Conservation (phyloP, 768 basidiomycete species). For the Dictyophora rubrovolvata region DNA sequence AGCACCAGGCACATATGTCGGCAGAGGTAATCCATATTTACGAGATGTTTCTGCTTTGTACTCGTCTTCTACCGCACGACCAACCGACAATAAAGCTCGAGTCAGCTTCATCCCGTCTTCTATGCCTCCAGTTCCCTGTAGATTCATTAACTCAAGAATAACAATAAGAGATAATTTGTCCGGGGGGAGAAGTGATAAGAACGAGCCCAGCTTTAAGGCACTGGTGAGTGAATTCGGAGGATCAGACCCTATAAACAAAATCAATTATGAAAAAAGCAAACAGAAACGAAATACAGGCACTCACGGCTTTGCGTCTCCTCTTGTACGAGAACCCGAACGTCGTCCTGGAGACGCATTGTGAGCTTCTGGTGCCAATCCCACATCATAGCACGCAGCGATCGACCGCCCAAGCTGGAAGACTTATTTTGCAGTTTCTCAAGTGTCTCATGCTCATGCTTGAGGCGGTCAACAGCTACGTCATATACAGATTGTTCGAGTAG, state of each 20-base stretch:
- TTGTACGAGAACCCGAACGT: conserved; percentile 36
- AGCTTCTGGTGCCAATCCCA: conserved; percentile 74
- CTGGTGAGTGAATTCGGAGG: neutral
- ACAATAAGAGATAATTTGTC: conserved; percentile 80
- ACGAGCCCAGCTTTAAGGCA: conserved; percentile 45
- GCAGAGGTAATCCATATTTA: conserved; percentile 24
- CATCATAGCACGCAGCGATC: conserved; percentile 67
- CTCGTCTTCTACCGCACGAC: conserved; percentile 81
- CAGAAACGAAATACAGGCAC: conserved; percentile 3
- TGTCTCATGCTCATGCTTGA: conserved; percentile 50
- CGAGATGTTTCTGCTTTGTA: conserved; percentile 72
- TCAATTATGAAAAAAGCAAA: neutral
- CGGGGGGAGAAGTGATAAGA: conserved; percentile 62
- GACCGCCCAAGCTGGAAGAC: conserved; percentile 35
- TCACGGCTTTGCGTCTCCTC: conserved; percentile 25
- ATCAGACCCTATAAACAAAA: conserved; percentile 9
- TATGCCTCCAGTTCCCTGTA: conserved; percentile 70
- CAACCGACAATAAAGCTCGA: conserved; percentile 68
- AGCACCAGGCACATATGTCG: conserved; percentile 18
- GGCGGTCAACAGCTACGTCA: conserved; percentile 66
- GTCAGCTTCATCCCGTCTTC: conserved; percentile 83
- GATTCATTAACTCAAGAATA: conserved; percentile 79
- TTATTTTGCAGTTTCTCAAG: conserved; percentile 36
- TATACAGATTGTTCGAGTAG: conserved; percentile 80
- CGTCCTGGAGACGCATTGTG: conserved; percentile 35